These are phyloP conservation scores for Malania oleifera DNA, from an alignment of 164 flowering plant species.

Conservation along the genomic window DNA sequence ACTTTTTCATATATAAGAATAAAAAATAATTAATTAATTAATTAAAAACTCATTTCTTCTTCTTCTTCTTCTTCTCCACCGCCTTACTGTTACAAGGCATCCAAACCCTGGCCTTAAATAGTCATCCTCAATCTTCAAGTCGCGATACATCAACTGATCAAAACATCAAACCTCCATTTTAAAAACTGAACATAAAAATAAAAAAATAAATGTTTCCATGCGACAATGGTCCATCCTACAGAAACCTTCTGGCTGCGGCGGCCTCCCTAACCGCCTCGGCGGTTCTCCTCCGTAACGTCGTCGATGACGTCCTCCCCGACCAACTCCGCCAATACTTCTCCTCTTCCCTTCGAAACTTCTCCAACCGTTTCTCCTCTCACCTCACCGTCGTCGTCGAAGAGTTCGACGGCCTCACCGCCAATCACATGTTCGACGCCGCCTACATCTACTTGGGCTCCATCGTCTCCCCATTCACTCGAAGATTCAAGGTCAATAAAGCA, in stretches of 20 bases:
- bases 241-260: conserved; percentile 29
- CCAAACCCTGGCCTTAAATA: no score
- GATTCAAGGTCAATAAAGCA: conserved; percentile 32
- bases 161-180: no score
- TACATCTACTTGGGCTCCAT: conserved; percentile 29
- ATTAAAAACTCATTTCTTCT: no score
- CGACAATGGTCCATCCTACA: no score
- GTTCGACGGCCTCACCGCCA: conserved; percentile 32
- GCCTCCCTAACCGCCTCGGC: conserved; percentile 47
- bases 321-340: conserved; percentile 23
- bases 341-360: conserved; percentile 19
- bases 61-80: no score
- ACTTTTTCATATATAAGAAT: no score
- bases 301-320: conserved; percentile 39
- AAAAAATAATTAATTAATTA: no score
- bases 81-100: no score
- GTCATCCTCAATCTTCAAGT: no score
- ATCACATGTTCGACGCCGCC: conserved; percentile 38
- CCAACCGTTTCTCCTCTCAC: conserved; percentile 31
- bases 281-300: conserved; percentile 34
- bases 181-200: no score
- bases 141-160: no score
- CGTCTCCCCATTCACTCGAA: conserved; percentile 23
- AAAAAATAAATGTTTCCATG: no score
- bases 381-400: conserved; percentile 37